Evolutionary conservation across 2,329 filamentous ascomycete species (phyloP).

Genomic region (Penicillium digitatum): DNA sequence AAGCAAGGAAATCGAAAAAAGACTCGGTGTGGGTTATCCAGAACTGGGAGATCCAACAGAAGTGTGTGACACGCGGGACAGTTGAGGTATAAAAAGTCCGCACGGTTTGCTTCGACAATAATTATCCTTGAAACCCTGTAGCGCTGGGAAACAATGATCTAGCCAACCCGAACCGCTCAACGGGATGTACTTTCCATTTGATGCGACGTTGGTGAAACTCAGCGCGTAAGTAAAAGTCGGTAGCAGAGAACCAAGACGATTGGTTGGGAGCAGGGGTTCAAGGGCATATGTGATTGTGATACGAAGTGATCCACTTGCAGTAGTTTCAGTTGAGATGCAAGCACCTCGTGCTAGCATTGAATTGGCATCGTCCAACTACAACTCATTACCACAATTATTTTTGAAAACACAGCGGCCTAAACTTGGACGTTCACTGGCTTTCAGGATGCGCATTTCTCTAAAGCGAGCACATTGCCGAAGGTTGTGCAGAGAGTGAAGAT

Average conservation of each 20-base stretch:
- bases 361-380: background rate
- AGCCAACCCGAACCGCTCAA: background rate
- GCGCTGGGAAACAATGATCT: slow-evolving; percentile 9
- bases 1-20: background rate
- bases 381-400: background rate
- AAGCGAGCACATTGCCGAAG: background rate
- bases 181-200: slow-evolving; percentile 3
- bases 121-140: background rate
- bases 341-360: background rate
- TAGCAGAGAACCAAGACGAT: background rate
- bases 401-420: background rate
- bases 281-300: slow-evolving; percentile 12
- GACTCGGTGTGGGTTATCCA: background rate
- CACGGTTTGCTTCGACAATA: background rate
- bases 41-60: background rate
- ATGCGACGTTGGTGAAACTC: slow-evolving; percentile 18
- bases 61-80: background rate
- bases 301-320: slow-evolving; percentile 18
- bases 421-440: background rate
- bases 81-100: background rate
- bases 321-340: slow-evolving; percentile 7
- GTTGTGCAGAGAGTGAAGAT: background rate
- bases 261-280: slow-evolving; percentile 3
- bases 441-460: background rate
- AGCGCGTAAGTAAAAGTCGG: slow-evolving; percentile 2